Evolutionary conservation across 1,284 basidiomycete species (phyloP).

Genomic region (Heterobasidion parviporum): DNA sequence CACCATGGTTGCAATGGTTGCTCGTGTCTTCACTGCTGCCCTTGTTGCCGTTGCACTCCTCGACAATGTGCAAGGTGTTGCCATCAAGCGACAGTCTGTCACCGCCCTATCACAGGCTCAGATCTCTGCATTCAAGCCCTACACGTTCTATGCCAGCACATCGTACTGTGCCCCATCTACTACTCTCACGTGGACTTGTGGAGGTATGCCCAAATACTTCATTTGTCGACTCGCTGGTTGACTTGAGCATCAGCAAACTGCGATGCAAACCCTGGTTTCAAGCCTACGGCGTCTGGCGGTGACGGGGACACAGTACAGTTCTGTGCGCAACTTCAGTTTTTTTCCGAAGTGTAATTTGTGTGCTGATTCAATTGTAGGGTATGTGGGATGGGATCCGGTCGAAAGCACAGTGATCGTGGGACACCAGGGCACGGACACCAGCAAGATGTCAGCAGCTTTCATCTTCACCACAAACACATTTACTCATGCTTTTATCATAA

Average conservation of each 20-base stretch:
- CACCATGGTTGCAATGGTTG: not conserved
- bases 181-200: conserved; percentile 27
- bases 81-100: conserved; percentile 11
- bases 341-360: not conserved
- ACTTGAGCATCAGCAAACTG: conserved; percentile 35
- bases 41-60: not conserved
- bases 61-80: not conserved
- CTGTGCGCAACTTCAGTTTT: conserved; percentile 10
- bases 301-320: conserved; percentile 14
- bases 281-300: conserved; percentile 46
- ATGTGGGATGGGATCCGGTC: conserved; percentile 18
- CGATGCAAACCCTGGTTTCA: conserved; percentile 41
- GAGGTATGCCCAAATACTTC: conserved; percentile 19
- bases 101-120: conserved; percentile 22
- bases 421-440: conserved; percentile 17
- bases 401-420: conserved; percentile 17
- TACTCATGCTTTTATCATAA: not conserved
- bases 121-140: conserved; percentile 28
- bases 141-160: conserved; percentile 28
- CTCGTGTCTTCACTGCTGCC: not conserved
- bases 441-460: conserved; percentile 31
- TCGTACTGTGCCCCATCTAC: conserved; percentile 25
- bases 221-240: not conserved
- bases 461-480: not conserved
- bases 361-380: conserved; percentile 11